phyloP scores from a whole-genome alignment of 202 grass and related monocot species.

The Zoysia matrella region DNA sequence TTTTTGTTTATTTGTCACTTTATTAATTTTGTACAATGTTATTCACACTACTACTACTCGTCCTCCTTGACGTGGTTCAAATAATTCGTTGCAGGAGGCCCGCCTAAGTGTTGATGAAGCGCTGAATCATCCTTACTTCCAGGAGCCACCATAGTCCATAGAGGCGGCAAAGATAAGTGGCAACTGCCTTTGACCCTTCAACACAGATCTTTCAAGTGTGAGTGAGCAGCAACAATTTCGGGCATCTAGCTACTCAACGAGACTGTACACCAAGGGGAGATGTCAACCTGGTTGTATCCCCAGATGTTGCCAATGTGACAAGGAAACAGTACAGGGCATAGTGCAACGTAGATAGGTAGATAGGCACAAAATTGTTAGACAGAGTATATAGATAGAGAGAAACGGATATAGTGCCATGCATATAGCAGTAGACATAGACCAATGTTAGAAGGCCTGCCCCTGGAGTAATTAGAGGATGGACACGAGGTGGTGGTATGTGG shows the following conservation, averaged over 20 bases:
- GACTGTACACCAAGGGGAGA: background rate
- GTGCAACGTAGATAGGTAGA: conserved; percentile 11
- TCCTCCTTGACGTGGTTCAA: conserved; percentile 3
- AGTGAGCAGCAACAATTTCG: background rate
- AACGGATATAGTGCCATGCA: background rate
- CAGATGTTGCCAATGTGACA: conserved; percentile 5
- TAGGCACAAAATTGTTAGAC: background rate
- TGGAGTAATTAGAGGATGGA: too few relatives aligned
- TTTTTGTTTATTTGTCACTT: background rate
- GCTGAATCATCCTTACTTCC: conserved; percentile 88
- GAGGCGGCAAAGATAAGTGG: background rate
- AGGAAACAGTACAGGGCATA: background rate
- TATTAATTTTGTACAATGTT: background rate
- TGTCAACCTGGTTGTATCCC: background rate
- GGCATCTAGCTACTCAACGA: background rate
- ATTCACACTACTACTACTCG: background rate
- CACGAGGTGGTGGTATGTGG: too few relatives aligned
- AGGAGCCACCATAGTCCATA: conserved; percentile 43
- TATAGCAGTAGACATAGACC: too few relatives aligned
- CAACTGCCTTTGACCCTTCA: background rate
- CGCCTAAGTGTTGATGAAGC: conserved; percentile 86
- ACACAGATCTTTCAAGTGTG: background rate
- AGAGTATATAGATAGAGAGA: background rate
- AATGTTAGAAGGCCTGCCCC: too few relatives aligned
- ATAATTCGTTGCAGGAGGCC: conserved; percentile 65